Conservation (phyloP, 1,139 yeast species). For the Protomyces arabidopsidicola region DNA sequence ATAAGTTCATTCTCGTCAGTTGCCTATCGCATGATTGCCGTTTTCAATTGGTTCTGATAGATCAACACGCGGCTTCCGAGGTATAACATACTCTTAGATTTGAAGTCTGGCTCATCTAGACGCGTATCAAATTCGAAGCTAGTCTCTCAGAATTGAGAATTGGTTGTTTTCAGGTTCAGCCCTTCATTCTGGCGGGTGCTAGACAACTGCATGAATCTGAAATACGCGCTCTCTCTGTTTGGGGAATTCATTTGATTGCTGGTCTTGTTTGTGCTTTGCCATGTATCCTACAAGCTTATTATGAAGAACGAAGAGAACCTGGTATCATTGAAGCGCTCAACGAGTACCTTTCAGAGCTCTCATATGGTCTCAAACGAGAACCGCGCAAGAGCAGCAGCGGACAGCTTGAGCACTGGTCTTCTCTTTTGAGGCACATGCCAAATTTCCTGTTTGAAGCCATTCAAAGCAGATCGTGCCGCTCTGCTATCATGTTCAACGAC, state of each 20-base stretch:
- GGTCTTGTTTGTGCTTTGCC: not conserved
- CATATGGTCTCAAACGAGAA: not conserved
- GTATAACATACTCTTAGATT: not conserved
- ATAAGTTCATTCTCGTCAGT: not conserved
- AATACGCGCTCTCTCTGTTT: not conserved
- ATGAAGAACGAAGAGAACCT: not conserved
- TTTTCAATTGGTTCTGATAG: not conserved
- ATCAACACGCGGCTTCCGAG: not conserved
- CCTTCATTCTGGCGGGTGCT: not conserved
- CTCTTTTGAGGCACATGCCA: not conserved
- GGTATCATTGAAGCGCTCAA: not conserved
- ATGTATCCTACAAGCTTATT: not conserved
- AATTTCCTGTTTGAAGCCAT: not conserved
- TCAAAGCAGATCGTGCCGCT: not conserved
- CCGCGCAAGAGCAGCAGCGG: not conserved
- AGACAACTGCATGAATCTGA: not conserved
- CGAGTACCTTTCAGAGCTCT: not conserved
- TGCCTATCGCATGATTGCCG: not conserved
- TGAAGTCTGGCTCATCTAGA: not conserved
- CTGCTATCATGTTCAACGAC: constrained; percentile 10
- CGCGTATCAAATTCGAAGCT: not conserved
- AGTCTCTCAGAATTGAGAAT: not conserved
- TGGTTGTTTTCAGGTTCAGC: not conserved
- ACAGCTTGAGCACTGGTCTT: not conserved
- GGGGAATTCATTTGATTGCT: not conserved